phyloP scores from a whole-genome alignment of 129 eudicot genomes.

The Artemisia annua region DNA sequence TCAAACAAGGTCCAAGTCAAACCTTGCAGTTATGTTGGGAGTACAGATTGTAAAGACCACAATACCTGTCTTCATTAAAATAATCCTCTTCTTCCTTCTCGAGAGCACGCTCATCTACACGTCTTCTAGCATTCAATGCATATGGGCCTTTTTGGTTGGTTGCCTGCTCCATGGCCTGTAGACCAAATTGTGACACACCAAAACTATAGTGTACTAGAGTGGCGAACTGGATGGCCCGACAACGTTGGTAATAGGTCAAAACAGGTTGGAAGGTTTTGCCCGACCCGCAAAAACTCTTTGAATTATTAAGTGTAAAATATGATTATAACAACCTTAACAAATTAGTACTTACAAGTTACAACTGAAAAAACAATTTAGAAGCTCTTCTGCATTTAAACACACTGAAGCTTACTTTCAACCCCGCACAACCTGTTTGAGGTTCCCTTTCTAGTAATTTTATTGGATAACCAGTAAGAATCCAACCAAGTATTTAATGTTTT shows the following conservation, averaged over 20 bases:
- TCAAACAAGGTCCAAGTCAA: conserved; percentile 1
- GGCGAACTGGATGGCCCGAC: neutral
- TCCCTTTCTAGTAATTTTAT: too few species aligned
- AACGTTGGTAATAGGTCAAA: neutral
- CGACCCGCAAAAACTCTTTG: neutral
- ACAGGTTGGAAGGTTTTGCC: neutral
- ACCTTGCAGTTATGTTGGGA: conserved; percentile 4
- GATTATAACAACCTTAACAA: too few species aligned
- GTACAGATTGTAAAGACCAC: neutral
- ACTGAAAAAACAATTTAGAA: neutral
- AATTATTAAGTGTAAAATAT: too few species aligned
- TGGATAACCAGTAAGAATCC: too few species aligned
- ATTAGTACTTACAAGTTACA: too few species aligned
- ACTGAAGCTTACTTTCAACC: too few species aligned
- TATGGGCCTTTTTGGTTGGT: conserved; percentile 44
- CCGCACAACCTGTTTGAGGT: too few species aligned
- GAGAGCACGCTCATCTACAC: conserved; percentile 78
- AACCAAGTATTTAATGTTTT: too few species aligned
- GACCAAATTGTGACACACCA: conserved; percentile 12
- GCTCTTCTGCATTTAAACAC: neutral
- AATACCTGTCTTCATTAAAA: conserved; percentile 87
- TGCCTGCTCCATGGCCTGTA: conserved; percentile 69
- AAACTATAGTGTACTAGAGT: neutral
- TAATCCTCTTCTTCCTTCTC: conserved; percentile 98
- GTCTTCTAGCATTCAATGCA: conserved; percentile 60